Conservation (phyloP, 2,329 filamentous ascomycete genomes). For the Emydomyces testavorans region DNA sequence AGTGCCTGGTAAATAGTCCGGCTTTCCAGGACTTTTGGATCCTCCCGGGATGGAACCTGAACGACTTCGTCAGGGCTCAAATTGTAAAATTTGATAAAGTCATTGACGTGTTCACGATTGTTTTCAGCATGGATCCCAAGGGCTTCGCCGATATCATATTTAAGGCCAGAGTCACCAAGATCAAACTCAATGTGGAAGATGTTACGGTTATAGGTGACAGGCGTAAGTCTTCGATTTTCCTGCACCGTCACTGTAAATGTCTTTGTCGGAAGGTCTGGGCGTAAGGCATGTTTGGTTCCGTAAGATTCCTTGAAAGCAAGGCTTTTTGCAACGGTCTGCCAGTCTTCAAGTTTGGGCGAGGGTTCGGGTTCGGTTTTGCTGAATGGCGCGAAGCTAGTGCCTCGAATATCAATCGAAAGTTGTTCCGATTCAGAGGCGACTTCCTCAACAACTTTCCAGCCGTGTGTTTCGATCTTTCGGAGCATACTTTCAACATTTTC, state of each 20-base stretch:
- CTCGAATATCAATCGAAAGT: conserved; percentile 54
- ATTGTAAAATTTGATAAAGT: conserved; percentile 85
- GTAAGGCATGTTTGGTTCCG: conserved; percentile 58
- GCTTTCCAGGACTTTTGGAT: conserved; percentile 61
- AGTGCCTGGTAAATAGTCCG: conserved; percentile 89
- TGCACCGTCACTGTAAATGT: conserved; percentile 81
- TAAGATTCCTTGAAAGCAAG: conserved; percentile 93
- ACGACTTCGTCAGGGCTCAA: conserved; percentile 73
- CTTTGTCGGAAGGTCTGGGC: conserved; percentile 76
- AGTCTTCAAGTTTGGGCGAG: conserved; percentile 56
- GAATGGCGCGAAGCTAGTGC: conserved; percentile 73
- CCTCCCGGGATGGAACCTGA: conserved; percentile 80
- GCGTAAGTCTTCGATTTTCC: conserved; percentile 90
- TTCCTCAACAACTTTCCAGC: conserved; percentile 62
- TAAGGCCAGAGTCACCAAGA: conserved; percentile 78
- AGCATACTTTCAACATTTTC: conserved; percentile 56
- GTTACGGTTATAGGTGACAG: conserved; percentile 82
- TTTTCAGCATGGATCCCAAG: conserved; percentile 95
- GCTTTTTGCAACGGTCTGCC: conserved; percentile 75
- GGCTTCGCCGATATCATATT: conserved; percentile 93
- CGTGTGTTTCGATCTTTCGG: conserved; percentile 61
- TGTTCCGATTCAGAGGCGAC: conserved; percentile 29
- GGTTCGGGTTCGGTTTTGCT: conserved; percentile 62
- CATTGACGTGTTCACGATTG: conserved; percentile 61
- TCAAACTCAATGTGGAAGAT: conserved; percentile 99